phyloP scores from a whole-genome alignment of 768 basidiomycete genomes.

The Panellus pusillus region DNA sequence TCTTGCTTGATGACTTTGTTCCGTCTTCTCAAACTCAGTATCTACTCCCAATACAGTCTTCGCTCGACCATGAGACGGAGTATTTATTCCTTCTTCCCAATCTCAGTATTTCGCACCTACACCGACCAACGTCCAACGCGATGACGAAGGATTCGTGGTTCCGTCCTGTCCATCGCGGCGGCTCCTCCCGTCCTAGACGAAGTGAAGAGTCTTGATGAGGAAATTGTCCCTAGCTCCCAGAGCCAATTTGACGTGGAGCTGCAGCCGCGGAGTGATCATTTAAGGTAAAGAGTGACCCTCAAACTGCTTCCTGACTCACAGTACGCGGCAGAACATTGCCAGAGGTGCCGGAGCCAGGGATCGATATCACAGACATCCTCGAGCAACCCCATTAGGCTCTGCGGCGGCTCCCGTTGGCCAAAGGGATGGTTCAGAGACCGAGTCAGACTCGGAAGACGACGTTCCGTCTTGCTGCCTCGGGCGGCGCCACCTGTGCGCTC shows the following conservation, averaged over 20 bases:
- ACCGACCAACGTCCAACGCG: not conserved
- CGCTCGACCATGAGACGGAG: not conserved
- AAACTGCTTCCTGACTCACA: conserved; percentile 1
- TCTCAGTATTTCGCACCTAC: conserved; percentile 6
- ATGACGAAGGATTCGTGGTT: conserved; percentile 24
- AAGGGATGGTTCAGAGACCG: conserved; percentile 34
- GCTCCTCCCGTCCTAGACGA: conserved; percentile 30
- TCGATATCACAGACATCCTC: conserved; percentile 20
- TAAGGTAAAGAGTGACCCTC: conserved; percentile 10
- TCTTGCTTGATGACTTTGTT: not conserved
- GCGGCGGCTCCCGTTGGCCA: not conserved
- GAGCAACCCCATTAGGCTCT: not conserved
- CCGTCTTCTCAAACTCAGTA: conserved; percentile 13
- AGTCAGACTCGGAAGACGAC: conserved; percentile 38
- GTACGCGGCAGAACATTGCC: not conserved
- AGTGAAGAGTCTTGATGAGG: conserved; percentile 20
- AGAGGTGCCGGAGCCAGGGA: conserved; percentile 1
- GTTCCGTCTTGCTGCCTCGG: conserved; percentile 2
- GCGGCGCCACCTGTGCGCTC: not conserved
- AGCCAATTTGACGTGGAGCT: conserved; percentile 42
- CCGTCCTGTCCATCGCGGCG: conserved; percentile 36
- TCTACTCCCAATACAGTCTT: not conserved
- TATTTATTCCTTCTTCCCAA: conserved; percentile 14
- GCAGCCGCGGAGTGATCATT: not conserved
- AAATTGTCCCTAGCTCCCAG: conserved; percentile 47